These are phyloP conservation scores for Gnomoniopsis smithogilvyi DNA, from an alignment of 2,329 filamentous ascomycete genomes.

Conservation along the genomic window DNA sequence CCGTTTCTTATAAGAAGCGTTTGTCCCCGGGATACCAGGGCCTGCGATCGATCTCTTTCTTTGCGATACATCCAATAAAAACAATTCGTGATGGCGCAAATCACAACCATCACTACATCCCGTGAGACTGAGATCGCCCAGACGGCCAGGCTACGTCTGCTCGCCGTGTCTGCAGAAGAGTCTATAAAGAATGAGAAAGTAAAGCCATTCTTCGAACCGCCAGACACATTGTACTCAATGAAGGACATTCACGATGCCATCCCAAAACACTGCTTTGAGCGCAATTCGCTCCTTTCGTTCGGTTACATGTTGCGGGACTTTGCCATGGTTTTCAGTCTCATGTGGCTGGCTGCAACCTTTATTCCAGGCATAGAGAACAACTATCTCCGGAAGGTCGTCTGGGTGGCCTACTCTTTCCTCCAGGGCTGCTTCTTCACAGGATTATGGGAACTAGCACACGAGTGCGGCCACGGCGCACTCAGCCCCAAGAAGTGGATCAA, in stretches of 20 bases:
- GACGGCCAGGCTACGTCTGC: background rate
- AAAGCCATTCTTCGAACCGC: background rate
- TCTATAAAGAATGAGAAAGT: background rate
- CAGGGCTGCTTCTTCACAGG: constrained; percentile 47
- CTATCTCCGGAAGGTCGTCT: background rate
- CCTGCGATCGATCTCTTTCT: background rate
- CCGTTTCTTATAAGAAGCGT: background rate
- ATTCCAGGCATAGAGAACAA: background rate
- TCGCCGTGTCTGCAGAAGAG: background rate
- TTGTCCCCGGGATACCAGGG: background rate
- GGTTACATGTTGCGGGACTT: background rate
- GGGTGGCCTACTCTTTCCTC: background rate
- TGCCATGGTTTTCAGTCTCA: background rate
- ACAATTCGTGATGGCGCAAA: background rate
- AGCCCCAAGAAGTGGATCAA: constrained; percentile 55
- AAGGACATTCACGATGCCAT: background rate
- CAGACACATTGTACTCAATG: background rate
- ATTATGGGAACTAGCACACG: constrained; percentile 68
- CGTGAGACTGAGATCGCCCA: background rate
- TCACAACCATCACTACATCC: background rate
- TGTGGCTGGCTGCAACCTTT: background rate
- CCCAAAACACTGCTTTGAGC: background rate
- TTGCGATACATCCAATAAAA: background rate
- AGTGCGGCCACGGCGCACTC: constrained; percentile 68
- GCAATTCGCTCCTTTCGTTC: background rate